Evolutionary conservation across 441 rosid genomes (phyloP), one percentile per base, ranked within the genome.

Genomic region (Raphanus hybrid): DNA sequence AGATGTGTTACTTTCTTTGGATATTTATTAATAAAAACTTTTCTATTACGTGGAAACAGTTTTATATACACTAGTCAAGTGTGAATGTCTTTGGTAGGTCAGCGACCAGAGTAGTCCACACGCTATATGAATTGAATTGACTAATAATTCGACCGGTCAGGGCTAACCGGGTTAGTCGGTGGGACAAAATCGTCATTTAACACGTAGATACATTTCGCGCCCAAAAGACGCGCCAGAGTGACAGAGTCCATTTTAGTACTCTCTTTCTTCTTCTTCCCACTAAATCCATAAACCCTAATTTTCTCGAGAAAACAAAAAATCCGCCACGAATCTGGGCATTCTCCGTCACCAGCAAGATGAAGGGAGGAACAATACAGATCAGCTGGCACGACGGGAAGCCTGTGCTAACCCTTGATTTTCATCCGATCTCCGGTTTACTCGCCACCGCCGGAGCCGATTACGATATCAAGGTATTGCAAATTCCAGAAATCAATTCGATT

Each of bases 361-460:
- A 86, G 75, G 98, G 91, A 65, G 92, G 99, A 10, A 92, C 99
- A 5, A 29, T 29, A 29, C 34, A 29, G 34, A 29, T 29, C 34
- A 29, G 34, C 34, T 29, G 34, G 34, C 34, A 29, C 34, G 34
- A 29, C 34, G 34, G 34, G 34, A 29, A 29, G 34, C 34, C 34
- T 0, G 34, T 29, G 5, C 34, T 29, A 1, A 29, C 34, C 34
- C 34, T 29, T 29, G 34, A 29, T 29, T 29, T 29, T 29, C 34
- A 29, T 5, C 34, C 34, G 34, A 29, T 29, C 34, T 29, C 34
- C 34, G 34, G 34, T 29, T 29, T 29, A 29, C 34, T 29, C 34
- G 34, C 34, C 34, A 29, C 34, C 34, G 34, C 34, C 34, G 34
- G 34, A 29, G 34, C 34, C 34, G 34, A 29, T 29, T 29, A 29